Evolutionary conservation across 2,329 filamentous ascomycete genomes (phyloP).

Genomic region (Dissoconium aciculare): DNA sequence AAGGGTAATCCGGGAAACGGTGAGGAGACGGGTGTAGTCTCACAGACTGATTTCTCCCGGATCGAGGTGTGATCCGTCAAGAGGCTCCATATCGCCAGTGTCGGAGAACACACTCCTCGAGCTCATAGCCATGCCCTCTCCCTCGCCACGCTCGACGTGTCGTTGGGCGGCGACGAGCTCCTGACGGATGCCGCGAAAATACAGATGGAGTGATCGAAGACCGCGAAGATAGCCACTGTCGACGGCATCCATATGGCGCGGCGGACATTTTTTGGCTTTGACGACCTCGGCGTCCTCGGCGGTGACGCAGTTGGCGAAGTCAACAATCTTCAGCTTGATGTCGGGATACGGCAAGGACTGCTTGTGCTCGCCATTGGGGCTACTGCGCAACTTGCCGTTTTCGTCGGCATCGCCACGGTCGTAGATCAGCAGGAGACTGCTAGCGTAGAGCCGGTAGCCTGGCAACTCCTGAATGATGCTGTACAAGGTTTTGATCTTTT

Average conservation of each 20-base stretch:
- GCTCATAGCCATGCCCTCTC: conserved; percentile 24
- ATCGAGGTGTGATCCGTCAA: conserved; percentile 15
- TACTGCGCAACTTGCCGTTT: conserved; percentile 26
- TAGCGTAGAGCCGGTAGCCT: conserved; percentile 89
- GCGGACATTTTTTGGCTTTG: conserved; percentile 48
- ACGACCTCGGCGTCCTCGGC: conserved; percentile 53
- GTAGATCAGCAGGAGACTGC: conserved; percentile 87
- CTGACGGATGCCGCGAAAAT: conserved; percentile 74
- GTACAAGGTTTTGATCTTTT: conserved; percentile 71
- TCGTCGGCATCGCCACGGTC: conserved; percentile 58
- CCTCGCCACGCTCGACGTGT: conserved; percentile 21
- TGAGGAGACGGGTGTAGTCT: no score
- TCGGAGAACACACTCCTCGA: conserved; percentile 14
- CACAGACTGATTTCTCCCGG: conserved; percentile 16
- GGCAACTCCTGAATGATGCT: conserved; percentile 63
- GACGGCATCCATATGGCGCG: conserved; percentile 61
- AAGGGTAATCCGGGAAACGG: no score
- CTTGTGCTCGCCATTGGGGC: conserved; percentile 1
- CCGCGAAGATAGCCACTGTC: conserved; percentile 84
- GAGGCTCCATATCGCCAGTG: conserved; percentile 16
- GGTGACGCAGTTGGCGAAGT: conserved; percentile 95
- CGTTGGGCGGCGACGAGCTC: conserved; percentile 43
- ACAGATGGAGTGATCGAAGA: conserved; percentile 59
- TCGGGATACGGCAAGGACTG: conserved; percentile 13
- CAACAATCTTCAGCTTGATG: conserved; percentile 92